Percentiles rank a stretch among this genome's conserved stretches.
Evolutionary conservation across 768 basidiomycete genomes (phyloP).

Genomic region (Trametes punicea): DNA sequence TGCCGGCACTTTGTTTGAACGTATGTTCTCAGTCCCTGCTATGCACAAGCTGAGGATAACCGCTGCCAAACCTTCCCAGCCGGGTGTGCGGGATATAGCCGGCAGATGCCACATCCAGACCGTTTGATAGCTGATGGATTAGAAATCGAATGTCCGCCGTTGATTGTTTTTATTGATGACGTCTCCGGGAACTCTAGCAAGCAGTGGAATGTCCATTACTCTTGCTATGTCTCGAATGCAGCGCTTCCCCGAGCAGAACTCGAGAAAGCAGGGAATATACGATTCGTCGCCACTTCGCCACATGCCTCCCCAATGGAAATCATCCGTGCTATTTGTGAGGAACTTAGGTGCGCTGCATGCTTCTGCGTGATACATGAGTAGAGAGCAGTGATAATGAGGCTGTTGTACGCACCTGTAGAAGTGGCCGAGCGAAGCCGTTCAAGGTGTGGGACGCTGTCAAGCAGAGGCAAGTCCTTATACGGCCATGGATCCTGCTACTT

Average conservation of each 20-base stretch:
- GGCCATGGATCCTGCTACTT: constrained; percentile 25
- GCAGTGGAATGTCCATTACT: constrained; percentile 38
- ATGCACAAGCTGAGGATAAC: background rate
- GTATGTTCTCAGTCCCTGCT: background rate
- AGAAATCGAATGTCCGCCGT: constrained; percentile 23
- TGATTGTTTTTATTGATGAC: constrained; percentile 36
- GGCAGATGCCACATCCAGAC: constrained; percentile 25
- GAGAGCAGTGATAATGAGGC: background rate
- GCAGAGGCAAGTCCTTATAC: constrained; percentile 26
- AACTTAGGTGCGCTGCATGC: constrained; percentile 21
- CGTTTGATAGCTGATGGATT: constrained; percentile 18
- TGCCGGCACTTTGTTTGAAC: background rate
- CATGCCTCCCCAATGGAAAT: constrained; percentile 35
- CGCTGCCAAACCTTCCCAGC: background rate
- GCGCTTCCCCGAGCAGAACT: constrained; percentile 29
- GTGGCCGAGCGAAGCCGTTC: constrained; percentile 15
- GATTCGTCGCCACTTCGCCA: constrained; percentile 33
- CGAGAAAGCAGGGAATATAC: constrained; percentile 31
- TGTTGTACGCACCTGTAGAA: background rate
- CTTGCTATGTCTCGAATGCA: constrained; percentile 34
- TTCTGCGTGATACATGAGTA: background rate
- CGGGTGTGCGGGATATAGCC: constrained; percentile 5
- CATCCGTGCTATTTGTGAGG: constrained; percentile 30
- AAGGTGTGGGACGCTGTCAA: constrained; percentile 26
- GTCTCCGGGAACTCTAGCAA: constrained; percentile 35